A percentile compares a stretch with the other conserved stretches of the same genome.
Evolutionary conservation across 257 asterid species (phyloP).

Genomic region (Oldenlandia corymbosa): DNA sequence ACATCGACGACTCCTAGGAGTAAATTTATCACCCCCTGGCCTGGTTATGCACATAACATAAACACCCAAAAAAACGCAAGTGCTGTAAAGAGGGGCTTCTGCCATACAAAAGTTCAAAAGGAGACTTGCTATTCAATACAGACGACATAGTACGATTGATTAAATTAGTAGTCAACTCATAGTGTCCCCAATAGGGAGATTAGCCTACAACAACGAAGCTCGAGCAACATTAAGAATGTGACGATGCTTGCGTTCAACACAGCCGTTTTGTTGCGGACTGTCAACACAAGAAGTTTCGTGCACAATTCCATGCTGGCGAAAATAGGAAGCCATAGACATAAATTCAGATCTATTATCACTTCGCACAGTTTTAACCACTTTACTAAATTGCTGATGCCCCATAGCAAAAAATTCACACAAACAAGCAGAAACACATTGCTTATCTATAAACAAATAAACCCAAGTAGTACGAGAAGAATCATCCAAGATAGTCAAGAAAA

Average conservation of each 20-base stretch:
- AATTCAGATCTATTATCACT: no score
- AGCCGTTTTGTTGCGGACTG: no score
- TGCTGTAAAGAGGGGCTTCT: neutral
- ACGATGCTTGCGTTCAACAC: no score
- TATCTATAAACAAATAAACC: no score
- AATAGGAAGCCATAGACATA: neutral
- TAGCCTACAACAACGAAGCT: neutral
- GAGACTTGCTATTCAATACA: neutral
- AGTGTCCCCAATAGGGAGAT: neutral
- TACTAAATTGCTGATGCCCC: neutral
- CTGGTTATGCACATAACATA: neutral
- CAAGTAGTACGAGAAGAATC: no score
- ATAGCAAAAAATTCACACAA: neutral
- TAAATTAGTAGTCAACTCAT: neutral
- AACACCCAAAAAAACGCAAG: neutral
- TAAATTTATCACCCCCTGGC: neutral
- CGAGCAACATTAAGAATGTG: no score
- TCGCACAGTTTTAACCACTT: neutral
- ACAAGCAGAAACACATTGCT: no score
- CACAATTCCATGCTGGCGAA: neutral
- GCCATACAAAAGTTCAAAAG: neutral
- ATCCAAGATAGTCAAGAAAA: no score
- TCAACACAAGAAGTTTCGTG: neutral
- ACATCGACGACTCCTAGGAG: neutral
- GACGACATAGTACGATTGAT: neutral